Evolutionary conservation across 257 asterid genomes (phyloP), one percentile per base, ranked within the genome.

Genomic region (Solanum pimpinellifolium): DNA sequence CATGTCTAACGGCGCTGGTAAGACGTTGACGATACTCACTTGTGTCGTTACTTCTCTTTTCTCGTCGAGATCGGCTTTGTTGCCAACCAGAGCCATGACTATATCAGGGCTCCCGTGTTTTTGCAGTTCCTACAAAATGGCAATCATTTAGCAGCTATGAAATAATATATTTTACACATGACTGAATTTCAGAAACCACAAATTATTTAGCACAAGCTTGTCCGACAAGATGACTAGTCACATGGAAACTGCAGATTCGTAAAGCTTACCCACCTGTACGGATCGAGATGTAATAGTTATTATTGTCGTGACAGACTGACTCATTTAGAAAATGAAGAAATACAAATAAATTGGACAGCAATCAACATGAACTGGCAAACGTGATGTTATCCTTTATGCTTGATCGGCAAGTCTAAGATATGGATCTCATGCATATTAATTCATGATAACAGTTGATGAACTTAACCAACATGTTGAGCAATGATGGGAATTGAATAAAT

Each of bases 61-160:
- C 86, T 97, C 99, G 18, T 88, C 90, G 84, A 97, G 97, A 95
- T 97, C 99, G 13, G 99, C 99, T 91, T 97, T 97, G 83, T 97
- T 97, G 83, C 99, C 99, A 75, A 97, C 99, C 89, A 97, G 90
- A 88, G 99, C 98, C 99, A 97, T 90, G 90, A 97, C 94, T 87
- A 97, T 97, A 86, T 94, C 99, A 35, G 99, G 98, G 90, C 95
- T 96, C 78, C 99, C 99, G 70, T 97, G 99, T 90, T 97, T 97
- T 92, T 95, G 98, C 85, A 97, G 91, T 89, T 97, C 99, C 99
- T 97, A 86, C 21, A 72, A 86, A 69, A 69, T 41, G 73, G 27
- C 81, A 83, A 37, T 23, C 15, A 77, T 46, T 85, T 5, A 83
- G 85, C 85, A 47, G 42, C 68, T 46, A 80, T 15, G 20, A 47